Conservation (phyloP, 116 monocot genomes). For the Iris pallida region DNA sequence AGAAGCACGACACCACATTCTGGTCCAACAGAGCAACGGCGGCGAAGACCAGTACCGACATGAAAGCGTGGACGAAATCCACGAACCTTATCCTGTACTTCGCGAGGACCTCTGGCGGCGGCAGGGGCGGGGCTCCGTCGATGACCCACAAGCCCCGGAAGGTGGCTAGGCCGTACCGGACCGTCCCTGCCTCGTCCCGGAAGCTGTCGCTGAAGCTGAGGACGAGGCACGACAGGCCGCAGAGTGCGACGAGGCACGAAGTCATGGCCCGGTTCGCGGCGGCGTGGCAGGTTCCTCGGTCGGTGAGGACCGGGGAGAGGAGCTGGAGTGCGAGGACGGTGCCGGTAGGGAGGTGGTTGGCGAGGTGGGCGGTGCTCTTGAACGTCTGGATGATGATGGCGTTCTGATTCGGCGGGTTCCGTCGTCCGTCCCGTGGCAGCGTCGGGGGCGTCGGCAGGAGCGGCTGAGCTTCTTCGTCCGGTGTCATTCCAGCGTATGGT, state of each 20-base stretch:
- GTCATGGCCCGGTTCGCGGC: slow-evolving; percentile 32
- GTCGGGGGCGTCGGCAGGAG: no score
- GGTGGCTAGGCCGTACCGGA: slow-evolving; percentile 58
- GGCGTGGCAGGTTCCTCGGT: slow-evolving; percentile 34
- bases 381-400: slow-evolving; percentile 37
- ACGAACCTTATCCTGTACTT: slow-evolving; percentile 33
- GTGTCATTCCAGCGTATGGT: neutral
- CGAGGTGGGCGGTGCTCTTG: slow-evolving; percentile 48
- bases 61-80: slow-evolving; percentile 54
- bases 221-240: slow-evolving; percentile 44
- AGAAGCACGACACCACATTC: slow-evolving; percentile 53
- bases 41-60: slow-evolving; percentile 45
- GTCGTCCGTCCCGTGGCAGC: no score
- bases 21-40: slow-evolving; percentile 52
- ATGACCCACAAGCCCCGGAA: slow-evolving; percentile 38
- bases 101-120: slow-evolving; percentile 15
- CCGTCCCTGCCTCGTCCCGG: slow-evolving; percentile 24
- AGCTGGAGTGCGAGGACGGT: slow-evolving; percentile 71
- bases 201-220: slow-evolving; percentile 80
- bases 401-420: neutral
- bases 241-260: slow-evolving; percentile 41
- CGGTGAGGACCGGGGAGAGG: slow-evolving; percentile 55
- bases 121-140: neutral
- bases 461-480: slow-evolving; percentile 1
- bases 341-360: slow-evolving; percentile 40